Evolutionary conservation across 176 grass and related monocot species (phyloP), one percentile per base, ranked within the genome.

Genomic region (Oryza australiensis): DNA sequence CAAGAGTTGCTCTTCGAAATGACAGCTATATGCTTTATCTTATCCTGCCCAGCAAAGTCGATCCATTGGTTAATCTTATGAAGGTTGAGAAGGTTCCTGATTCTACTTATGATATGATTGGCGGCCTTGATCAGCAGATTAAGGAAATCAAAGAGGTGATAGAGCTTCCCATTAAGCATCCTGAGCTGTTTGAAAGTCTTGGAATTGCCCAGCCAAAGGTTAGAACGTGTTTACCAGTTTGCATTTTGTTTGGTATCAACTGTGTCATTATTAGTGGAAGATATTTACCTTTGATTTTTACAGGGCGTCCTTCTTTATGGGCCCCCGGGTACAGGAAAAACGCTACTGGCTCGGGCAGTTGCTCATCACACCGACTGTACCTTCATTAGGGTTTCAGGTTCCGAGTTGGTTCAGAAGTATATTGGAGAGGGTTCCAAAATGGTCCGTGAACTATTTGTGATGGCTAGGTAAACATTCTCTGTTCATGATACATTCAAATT

Each of bases 131-230:
- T 68, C 96, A 99, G 45, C 93, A 95, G 78, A 99, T 99, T 75
- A 95, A 99, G 73, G 96, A 99, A 83, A 99, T 99, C 59, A 99
- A 95, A 68, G 96, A 98, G 90, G 96, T 99, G 75, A 99, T 99
- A 64, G 96, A 99, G 80, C 96, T 99, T 77, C 96, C 96, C 63
- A 95, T 99, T 18, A 99, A 99, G 63, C 96, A 99, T 79, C 96
- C 96, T 29, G 96, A 95, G 85, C 81, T 98, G 73, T 95, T 98
- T 40, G 93, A 98, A 72, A 91, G 89, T 72, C 96, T 99, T 45
- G 96, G 96, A 28, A 99, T 99, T 71, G 93, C 93, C 40, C 96
- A 99, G 74, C 96, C 96, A 76, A 95, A 98, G 95, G 95, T 98
- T 82, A 41, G n/a, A 11, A 32, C 28, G 57, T 89, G 18, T 71